phyloP scores from a whole-genome alignment of 495 filamentous ascomycete species.

The Aspergillus affinis region DNA sequence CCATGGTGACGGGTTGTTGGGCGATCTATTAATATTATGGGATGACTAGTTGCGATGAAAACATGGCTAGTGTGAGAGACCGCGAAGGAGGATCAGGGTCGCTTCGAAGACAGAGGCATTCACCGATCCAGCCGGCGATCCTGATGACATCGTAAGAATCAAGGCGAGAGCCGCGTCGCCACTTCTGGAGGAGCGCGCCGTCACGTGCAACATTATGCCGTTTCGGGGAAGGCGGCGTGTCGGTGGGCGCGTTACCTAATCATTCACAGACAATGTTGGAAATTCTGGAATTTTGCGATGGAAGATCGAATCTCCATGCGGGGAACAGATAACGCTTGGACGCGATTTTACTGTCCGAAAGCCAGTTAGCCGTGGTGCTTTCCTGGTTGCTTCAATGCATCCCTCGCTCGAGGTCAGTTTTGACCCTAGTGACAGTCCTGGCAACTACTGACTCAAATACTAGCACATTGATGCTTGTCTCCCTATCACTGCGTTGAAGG shows the following conservation, averaged over 20 bases:
- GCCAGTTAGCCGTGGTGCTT: slow-evolving; percentile 21
- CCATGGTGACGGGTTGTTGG: slow-evolving; percentile 57
- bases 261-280: slow-evolving; percentile 13
- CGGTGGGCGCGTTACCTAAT: slow-evolving; percentile 22
- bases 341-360: slow-evolving; percentile 7
- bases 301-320: slow-evolving; percentile 16
- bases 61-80: slow-evolving; percentile 10
- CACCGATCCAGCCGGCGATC: not conserved
- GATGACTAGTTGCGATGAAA: slow-evolving; percentile 3
- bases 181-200: slow-evolving; percentile 22
- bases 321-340: slow-evolving; percentile 13
- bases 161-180: slow-evolving; percentile 13
- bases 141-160: not conserved
- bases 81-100: no score
- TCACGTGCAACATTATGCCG: slow-evolving; percentile 31
- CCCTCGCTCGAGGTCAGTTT: slow-evolving; percentile 38
- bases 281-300: slow-evolving; percentile 21
- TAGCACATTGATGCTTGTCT: slow-evolving; percentile 49
- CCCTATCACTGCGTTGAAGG: slow-evolving; percentile 43
- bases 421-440: not conserved
- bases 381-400: slow-evolving; percentile 27
- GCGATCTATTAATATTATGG: not conserved
- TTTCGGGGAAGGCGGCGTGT: slow-evolving; percentile 20
- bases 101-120: not conserved
- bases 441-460: slow-evolving; percentile 18